Percentiles rank a stretch among this genome's conserved stretches.
phyloP scores from a whole-genome alignment of 257 asterid genomes.

The Coffea eugenioides region DNA sequence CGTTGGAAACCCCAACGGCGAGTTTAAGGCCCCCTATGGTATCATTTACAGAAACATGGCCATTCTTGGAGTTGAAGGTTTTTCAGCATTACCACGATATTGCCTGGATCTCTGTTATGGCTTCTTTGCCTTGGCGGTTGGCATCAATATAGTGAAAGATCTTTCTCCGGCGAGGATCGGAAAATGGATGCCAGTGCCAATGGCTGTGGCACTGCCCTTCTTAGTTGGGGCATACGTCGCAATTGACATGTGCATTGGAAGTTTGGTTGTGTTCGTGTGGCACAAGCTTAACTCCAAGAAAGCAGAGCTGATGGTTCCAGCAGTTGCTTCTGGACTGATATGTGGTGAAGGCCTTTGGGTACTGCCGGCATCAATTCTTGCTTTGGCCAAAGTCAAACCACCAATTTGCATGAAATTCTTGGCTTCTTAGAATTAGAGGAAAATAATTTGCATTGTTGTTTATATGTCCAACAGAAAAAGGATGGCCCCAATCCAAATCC shows the following conservation, averaged over 20 bases:
- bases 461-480: neutral
- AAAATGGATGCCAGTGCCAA: conserved; percentile 80
- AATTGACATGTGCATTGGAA: conserved; percentile 90
- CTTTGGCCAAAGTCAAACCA: conserved; percentile 62
- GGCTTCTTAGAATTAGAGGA: conserved; percentile 27
- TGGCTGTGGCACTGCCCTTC: conserved; percentile 88
- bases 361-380: conserved; percentile 75
- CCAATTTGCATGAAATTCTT: conserved; percentile 82
- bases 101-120: conserved; percentile 77
- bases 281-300: conserved; percentile 39
- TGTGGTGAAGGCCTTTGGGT: conserved; percentile 93
- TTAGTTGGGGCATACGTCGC: conserved; percentile 70
- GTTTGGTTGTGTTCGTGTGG: conserved; percentile 60
- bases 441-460: neutral
- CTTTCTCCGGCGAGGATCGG: conserved; percentile 48
- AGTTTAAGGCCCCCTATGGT: conserved; percentile 83
- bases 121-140: conserved; percentile 61
- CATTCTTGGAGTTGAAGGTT: conserved; percentile 74
- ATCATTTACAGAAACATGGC: conserved; percentile 75
- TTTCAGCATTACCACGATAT: conserved; percentile 73
- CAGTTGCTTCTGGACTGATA: conserved; percentile 79
- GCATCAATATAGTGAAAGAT: conserved; percentile 53
- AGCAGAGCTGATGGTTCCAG: conserved; percentile 71
- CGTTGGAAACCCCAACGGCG: conserved; percentile 78
- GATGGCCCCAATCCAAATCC: too few species aligned